Percentiles rank a stretch among this genome's conserved stretches.
Conservation (phyloP, 2,329 filamentous ascomycete genomes). For the Mycocentrospora acerina region DNA sequence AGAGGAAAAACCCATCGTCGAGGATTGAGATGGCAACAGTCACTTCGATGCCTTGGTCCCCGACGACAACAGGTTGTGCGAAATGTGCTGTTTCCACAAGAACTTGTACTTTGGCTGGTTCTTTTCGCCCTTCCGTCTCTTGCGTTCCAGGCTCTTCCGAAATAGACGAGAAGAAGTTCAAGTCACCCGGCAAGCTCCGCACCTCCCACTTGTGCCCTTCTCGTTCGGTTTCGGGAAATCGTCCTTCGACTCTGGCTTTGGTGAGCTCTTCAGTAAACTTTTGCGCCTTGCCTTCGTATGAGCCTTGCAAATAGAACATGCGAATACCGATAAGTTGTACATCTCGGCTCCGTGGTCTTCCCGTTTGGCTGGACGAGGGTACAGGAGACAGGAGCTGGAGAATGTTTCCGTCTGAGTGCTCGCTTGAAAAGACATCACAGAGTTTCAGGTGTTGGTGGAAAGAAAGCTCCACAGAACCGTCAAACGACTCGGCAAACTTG, state of each 20-base stretch:
- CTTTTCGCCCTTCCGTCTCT: slow-evolving; percentile 63
- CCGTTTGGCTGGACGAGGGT: slow-evolving; percentile 22
- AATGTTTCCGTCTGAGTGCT: slow-evolving; percentile 60
- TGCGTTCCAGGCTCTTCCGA: slow-evolving; percentile 69
- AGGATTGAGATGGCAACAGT: slow-evolving; percentile 62
- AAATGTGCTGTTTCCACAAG: slow-evolving; percentile 71
- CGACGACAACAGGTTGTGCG: slow-evolving; percentile 53
- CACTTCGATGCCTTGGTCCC: slow-evolving; percentile 66
- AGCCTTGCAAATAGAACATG: slow-evolving; percentile 68
- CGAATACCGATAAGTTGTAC: slow-evolving; percentile 32
- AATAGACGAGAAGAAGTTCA: slow-evolving; percentile 63
- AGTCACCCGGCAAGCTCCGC: slow-evolving; percentile 61
- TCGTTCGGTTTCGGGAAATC: slow-evolving; percentile 80
- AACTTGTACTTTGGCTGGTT: slow-evolving; percentile 69
- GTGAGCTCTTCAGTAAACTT: slow-evolving; percentile 82
- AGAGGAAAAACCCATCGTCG: slow-evolving; percentile 57
- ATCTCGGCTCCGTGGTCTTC: slow-evolving; percentile 36
- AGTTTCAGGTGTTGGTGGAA: slow-evolving; percentile 74
- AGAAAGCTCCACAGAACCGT: slow-evolving; percentile 60
- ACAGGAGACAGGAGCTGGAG: slow-evolving; percentile 67
- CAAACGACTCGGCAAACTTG: slow-evolving; percentile 45
- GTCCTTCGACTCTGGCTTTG: slow-evolving; percentile 81
- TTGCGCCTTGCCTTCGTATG: slow-evolving; percentile 74
- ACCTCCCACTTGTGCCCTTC: slow-evolving; percentile 81
- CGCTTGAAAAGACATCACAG: slow-evolving; percentile 70